Conservation (phyloP, 2,329 filamentous ascomycete genomes). For the Sarocladium kiliense region DNA sequence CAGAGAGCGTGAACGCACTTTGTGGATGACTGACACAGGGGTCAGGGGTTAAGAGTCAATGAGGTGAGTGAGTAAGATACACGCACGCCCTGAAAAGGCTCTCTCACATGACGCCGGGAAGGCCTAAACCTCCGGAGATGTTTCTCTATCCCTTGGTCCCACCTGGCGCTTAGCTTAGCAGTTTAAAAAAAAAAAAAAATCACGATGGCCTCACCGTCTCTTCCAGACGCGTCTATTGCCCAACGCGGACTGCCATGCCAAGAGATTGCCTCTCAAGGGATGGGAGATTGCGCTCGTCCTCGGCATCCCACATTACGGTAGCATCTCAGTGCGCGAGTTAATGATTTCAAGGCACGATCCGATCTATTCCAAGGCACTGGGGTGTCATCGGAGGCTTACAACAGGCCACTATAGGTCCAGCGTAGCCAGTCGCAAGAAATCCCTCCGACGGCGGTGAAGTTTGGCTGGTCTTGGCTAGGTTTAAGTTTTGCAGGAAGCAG, state of each 20-base stretch:
- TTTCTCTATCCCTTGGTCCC: neutral
- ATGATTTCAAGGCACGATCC: conserved; percentile 2
- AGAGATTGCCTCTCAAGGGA: neutral
- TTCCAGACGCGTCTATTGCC: neutral
- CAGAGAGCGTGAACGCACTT: no score
- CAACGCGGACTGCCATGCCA: neutral
- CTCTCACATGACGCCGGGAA: neutral
- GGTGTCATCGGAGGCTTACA: neutral
- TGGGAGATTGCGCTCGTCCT: neutral
- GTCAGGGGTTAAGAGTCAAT: neutral
- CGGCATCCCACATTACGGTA: neutral
- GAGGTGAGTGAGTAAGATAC: neutral
- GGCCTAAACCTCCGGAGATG: neutral
- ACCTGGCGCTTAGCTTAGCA: neutral
- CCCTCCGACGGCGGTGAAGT: neutral
- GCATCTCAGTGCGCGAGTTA: neutral
- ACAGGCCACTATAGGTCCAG: neutral
- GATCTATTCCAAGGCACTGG: conserved; percentile 6
- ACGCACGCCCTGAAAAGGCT: no score
- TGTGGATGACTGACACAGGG: neutral
- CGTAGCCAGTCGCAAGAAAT: no score
- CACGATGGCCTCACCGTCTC: neutral
- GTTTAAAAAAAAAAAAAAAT: neutral
- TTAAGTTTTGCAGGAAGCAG: no score
- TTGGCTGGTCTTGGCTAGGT: no score